Evolutionary conservation across 345 rosid species (phyloP).

Genomic region (Salix arbutifolia): DNA sequence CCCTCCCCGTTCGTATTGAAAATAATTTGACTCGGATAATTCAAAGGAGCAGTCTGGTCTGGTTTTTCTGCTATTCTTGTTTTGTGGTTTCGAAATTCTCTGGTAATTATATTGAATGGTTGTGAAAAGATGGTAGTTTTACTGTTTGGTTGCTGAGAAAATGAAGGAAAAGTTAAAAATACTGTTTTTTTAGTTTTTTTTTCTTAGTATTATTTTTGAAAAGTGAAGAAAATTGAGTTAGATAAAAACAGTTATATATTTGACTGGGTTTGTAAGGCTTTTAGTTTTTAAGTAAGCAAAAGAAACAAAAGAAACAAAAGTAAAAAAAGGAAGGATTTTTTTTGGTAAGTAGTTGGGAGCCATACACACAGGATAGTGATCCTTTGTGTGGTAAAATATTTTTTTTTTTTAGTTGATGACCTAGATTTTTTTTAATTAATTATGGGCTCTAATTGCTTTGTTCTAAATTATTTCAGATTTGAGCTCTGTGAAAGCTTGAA

Average conservation of each 20-base stretch:
- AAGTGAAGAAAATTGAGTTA: constrained; percentile 2
- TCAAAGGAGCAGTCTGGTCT: constrained; percentile 5
- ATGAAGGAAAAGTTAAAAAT: not conserved
- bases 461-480: constrained; percentile 29
- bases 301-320: not conserved
- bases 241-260: not conserved
- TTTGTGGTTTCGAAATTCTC: not conserved
- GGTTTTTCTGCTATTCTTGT: not conserved
- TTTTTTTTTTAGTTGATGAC: not conserved
- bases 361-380: not conserved
- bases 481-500: constrained; percentile 34
- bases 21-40: not conserved
- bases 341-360: not conserved
- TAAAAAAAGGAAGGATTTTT: not conserved
- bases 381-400: not conserved
- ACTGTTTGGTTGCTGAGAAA: constrained; percentile 20
- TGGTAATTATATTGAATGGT: constrained; percentile 9
- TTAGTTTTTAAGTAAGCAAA: not conserved
- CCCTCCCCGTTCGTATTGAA: not conserved
- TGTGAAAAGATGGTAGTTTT: not conserved
- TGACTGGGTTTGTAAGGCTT: not conserved
- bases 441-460: not conserved
- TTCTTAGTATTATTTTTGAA: not conserved
- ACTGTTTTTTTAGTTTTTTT: not conserved
- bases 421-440: not conserved